These are phyloP conservation scores for Skeletonema menzelii DNA, from an alignment of 108 stramenopile species.

Conservation along the genomic window DNA sequence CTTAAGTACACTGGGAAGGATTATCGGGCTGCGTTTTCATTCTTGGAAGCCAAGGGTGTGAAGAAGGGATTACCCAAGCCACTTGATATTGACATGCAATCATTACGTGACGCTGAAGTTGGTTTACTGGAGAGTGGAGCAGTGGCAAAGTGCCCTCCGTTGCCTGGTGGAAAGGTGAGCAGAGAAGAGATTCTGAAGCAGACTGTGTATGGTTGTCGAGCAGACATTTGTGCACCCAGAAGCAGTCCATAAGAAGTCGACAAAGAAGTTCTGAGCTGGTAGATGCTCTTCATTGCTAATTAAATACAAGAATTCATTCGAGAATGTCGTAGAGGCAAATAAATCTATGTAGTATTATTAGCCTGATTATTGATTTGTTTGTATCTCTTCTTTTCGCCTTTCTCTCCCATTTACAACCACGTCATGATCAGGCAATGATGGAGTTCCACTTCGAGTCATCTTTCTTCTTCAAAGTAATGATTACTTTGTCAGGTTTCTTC, in stretches of 20 bases:
- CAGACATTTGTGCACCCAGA: slow-evolving; percentile 59
- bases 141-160: slow-evolving; percentile 68
- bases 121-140: slow-evolving; percentile 77
- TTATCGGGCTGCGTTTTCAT: slow-evolving; percentile 85
- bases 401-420: background rate
- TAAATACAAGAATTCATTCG: background rate
- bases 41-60: slow-evolving; percentile 82
- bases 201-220: slow-evolving; percentile 70
- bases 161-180: slow-evolving; percentile 69
- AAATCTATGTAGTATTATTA: background rate
- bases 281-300: background rate
- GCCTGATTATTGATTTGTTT: slow-evolving; percentile 1
- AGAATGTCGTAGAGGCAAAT: background rate
- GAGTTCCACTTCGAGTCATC: slow-evolving; percentile 54
- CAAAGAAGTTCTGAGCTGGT: background rate
- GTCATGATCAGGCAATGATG: slow-evolving; percentile 43
- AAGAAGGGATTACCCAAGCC: slow-evolving; percentile 79
- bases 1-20: slow-evolving; percentile 75
- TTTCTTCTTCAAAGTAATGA: slow-evolving; percentile 70
- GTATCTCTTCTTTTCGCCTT: background rate
- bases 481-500: slow-evolving; percentile 62
- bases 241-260: slow-evolving; percentile 22
- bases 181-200: slow-evolving; percentile 73
- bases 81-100: slow-evolving; percentile 75
- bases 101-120: slow-evolving; percentile 78